Base-by-base conservation (phyloP, 2,329 filamentous ascomycete genomes). In the Aureobasidium sp. region DNA sequence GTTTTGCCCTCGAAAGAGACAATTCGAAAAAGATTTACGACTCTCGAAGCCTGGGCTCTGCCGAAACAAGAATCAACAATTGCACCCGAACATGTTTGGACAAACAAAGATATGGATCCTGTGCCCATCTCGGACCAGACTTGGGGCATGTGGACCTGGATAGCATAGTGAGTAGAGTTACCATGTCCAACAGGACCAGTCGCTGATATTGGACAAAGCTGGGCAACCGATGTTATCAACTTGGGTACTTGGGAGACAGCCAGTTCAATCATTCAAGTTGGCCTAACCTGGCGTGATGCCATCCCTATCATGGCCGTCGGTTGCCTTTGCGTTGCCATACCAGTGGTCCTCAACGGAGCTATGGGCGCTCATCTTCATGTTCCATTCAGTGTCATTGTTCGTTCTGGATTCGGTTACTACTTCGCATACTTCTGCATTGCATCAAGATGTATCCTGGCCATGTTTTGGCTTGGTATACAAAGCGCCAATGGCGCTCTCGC, bases 381-480 rank as follows among this genome's bases (percentile, higher is more conserved):
- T 5, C 81, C 82, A 0, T 85, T 84, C 67, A 81, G 82, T 0
- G 81, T 84, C 9, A 77, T 83, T 29, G 78, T 79, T 0, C 79
- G 82, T 52, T 80, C 81, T 2, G 79, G 77, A 53, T 85, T 82
- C 76, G 82, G 82, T 0, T 84, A 83, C 72, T 83, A 78, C 76
- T 81, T 82, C 59, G 81, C 78, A 27, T 82, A 82, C 67, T 73
- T 84, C 41, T 77, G 81, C 27, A 81, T 84, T 59, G 67, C 84
- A 8, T 81, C 79, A 0, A 76, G 82, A 12, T 76, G 78, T 43
- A 79, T 84, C 62, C 77, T 84, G 3, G 82, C 81, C 5, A 70
- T 84, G 20, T 83, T 85, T 71, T 84, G 82, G 87, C 84, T 87
- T 59, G 84, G 85, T 0, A 86, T 88, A 51, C 84, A 88, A 66